Conservation (phyloP, 208 protist species). For the Jaenimonas drosophilae region DNA sequence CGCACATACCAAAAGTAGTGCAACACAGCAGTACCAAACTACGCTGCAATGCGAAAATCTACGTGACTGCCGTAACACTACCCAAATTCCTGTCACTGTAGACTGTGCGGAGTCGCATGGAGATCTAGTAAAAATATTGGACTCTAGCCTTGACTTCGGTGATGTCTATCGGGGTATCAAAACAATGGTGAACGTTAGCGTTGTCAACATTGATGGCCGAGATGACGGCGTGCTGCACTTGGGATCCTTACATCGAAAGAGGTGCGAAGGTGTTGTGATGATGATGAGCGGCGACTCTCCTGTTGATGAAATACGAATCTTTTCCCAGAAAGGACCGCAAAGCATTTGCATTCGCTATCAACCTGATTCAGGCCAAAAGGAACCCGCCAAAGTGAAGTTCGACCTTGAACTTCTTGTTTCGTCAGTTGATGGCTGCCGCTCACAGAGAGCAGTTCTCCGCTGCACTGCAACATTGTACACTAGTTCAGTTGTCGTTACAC, state of each 20-base stretch:
- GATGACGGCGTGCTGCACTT: constrained; percentile 45
- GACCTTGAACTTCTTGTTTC: constrained; percentile 53
- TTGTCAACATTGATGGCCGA: constrained; percentile 34
- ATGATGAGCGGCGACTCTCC: constrained; percentile 27
- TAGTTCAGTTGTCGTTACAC: constrained; percentile 63
- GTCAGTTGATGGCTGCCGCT: constrained; percentile 9
- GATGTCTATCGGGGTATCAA: constrained; percentile 68
- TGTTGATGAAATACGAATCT: constrained; percentile 49
- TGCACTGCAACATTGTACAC: constrained; percentile 72
- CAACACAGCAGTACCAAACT: constrained; percentile 31
- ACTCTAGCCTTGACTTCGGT: constrained; percentile 62
- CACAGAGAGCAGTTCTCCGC: constrained; percentile 48
- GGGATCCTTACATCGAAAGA: constrained; percentile 20
- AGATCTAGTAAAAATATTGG: constrained; percentile 39
- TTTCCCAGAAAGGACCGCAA: constrained; percentile 28
- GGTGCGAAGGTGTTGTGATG: constrained; percentile 44
- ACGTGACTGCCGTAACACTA: constrained; percentile 47
- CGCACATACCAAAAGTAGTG: constrained; percentile 26
- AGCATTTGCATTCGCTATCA: constrained; percentile 42
- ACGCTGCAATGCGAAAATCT: constrained; percentile 82
- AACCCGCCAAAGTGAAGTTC: constrained; percentile 54
- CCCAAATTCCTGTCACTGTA: constrained; percentile 54
- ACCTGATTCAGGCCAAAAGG: constrained; percentile 40
- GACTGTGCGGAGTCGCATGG: constrained; percentile 57
- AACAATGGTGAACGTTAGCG: constrained; percentile 19